A percentile compares a stretch with the other conserved stretches of the same genome.
These are phyloP conservation scores for Spergularia bocconei DNA, from an alignment of 148 eudicot genomes.

Conservation along the genomic window DNA sequence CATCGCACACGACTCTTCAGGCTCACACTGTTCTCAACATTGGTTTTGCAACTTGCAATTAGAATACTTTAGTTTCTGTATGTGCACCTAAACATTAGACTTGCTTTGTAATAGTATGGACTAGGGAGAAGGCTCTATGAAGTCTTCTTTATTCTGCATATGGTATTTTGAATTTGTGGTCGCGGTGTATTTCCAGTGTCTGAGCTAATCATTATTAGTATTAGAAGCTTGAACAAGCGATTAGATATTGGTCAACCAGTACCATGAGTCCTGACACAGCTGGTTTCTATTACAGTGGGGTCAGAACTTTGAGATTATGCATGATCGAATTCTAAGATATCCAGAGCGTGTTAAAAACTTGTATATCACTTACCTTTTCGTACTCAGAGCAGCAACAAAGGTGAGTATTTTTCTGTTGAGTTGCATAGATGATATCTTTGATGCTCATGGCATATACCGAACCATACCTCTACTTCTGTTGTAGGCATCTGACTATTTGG, in stretches of 20 bases:
- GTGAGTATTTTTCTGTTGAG: slow-evolving; percentile 30
- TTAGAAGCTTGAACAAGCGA: too few species aligned
- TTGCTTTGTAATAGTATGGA: too few species aligned
- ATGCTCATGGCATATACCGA: not conserved
- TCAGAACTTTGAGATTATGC: slow-evolving; percentile 61
- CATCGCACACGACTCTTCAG: too few species aligned
- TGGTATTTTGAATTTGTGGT: too few species aligned
- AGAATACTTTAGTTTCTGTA: too few species aligned
- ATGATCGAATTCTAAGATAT: slow-evolving; percentile 74
- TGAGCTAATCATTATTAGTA: too few species aligned
- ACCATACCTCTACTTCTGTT: not conserved
- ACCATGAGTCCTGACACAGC: not conserved
- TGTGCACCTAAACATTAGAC: too few species aligned
- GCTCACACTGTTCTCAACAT: too few species aligned
- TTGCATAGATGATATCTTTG: not conserved
- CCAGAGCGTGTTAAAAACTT: slow-evolving; percentile 89
- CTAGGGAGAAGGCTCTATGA: too few species aligned
- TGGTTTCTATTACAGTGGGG: slow-evolving; percentile 67
- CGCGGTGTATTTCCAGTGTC: too few species aligned
- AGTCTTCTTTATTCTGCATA: too few species aligned
- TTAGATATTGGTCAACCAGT: not conserved
- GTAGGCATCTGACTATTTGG: slow-evolving; percentile 86
- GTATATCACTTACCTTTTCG: slow-evolving; percentile 87
- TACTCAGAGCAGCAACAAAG: slow-evolving; percentile 93
- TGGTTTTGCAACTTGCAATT: too few species aligned